Conservation (phyloP, 805 yeast species). For the Hanseniaspora mollemarum region DNA sequence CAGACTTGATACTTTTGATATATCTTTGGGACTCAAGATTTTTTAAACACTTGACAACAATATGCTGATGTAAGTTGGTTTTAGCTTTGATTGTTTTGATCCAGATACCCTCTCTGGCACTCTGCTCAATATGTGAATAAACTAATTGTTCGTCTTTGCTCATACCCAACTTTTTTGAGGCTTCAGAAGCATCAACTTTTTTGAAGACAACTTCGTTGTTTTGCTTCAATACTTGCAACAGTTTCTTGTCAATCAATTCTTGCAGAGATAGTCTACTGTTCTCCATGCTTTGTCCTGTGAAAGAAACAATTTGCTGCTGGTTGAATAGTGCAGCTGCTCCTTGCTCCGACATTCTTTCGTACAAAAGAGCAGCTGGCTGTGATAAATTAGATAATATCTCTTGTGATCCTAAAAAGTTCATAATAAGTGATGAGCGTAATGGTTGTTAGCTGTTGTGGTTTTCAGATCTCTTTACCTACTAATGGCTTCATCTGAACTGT, state of each 20-base stretch:
- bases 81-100: slow-evolving; percentile 79
- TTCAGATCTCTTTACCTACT: neutral
- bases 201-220: slow-evolving; percentile 62
- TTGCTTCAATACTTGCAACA: slow-evolving; percentile 57
- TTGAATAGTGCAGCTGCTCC: slow-evolving; percentile 43
- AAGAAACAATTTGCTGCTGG: slow-evolving; percentile 55
- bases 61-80: slow-evolving; percentile 81
- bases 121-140: slow-evolving; percentile 80
- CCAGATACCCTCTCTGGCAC: slow-evolving; percentile 95
- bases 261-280: slow-evolving; percentile 42
- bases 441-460: neutral
- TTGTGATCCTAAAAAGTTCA: slow-evolving; percentile 13
- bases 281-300: slow-evolving; percentile 35
- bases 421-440: neutral
- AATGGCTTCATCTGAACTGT: too few relatives aligned
- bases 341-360: slow-evolving; percentile 48
- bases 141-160: slow-evolving; percentile 79
- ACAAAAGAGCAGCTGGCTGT: slow-evolving; percentile 46
- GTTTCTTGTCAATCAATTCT: slow-evolving; percentile 43
- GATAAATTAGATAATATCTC: slow-evolving; percentile 19
- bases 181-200: slow-evolving; percentile 62
- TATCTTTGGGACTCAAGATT: slow-evolving; percentile 65
- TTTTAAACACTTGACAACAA: slow-evolving; percentile 75
- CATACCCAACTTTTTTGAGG: slow-evolving; percentile 67
- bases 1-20: slow-evolving; percentile 82